phyloP scores from a whole-genome alignment of 106 monocot species.

The Narthecium ossifragum region DNA sequence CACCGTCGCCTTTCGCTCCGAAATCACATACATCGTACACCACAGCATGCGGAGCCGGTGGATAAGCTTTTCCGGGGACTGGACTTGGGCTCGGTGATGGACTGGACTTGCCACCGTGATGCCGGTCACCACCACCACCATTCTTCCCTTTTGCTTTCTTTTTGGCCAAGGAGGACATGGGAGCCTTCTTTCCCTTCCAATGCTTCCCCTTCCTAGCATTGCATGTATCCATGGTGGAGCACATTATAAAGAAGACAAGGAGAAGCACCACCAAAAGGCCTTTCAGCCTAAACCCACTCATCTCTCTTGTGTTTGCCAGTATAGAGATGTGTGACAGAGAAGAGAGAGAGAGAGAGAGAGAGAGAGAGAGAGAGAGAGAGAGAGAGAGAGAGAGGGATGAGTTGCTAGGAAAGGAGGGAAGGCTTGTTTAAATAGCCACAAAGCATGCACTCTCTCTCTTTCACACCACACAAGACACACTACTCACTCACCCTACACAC shows the following conservation, averaged over 20 bases:
- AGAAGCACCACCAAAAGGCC: conserved; percentile 39
- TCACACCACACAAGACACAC: too few relatives aligned
- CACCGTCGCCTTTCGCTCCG: conserved; percentile 80
- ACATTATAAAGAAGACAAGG: conserved; percentile 26
- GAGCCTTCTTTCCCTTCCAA: conserved; percentile 38
- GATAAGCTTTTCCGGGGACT: neutral
- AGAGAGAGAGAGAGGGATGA: neutral
- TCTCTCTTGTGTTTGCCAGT: conserved; percentile 3
- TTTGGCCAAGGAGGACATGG: conserved; percentile 32
- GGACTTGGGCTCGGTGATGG: conserved; percentile 3
- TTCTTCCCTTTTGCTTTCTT: conserved; percentile 52
- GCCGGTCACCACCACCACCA: conserved; percentile 8
- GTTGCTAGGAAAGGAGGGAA: conserved; percentile 1
- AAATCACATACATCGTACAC: conserved; percentile 66
- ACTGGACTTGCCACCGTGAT: conserved; percentile 1
- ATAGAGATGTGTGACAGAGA: neutral
- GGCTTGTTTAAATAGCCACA: neutral
- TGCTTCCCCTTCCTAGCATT: conserved; percentile 56
- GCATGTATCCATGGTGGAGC: conserved; percentile 28
- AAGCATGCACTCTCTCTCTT: too few relatives aligned
- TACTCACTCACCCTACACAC: too few relatives aligned
- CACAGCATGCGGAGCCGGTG: conserved; percentile 1
- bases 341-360: neutral
- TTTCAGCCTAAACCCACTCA: conserved; percentile 31
- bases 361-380: neutral